These are phyloP conservation scores for Pseudopithomyces maydicus DNA, from an alignment of 2,329 filamentous ascomycete genomes.

Conservation along the genomic window DNA sequence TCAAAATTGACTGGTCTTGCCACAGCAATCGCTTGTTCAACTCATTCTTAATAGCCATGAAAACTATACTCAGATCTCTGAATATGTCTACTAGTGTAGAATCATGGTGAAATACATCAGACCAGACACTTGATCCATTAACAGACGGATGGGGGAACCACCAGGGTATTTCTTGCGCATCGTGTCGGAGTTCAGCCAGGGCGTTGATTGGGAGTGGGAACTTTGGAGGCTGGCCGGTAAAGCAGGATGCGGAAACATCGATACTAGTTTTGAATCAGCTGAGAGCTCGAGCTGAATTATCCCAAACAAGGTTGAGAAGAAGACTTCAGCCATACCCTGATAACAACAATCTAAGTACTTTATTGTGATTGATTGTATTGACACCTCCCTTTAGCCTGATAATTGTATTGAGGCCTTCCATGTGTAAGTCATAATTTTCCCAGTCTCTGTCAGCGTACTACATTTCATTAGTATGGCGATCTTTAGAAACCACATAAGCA, in stretches of 20 bases:
- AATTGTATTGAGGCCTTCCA: conserved; percentile 14
- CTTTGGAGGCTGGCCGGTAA: conserved; percentile 11
- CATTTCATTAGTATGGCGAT: conserved; percentile 12
- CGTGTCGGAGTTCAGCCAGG: conserved; percentile 11
- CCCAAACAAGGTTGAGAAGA: conserved; percentile 14
- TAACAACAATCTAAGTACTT: conserved; percentile 14
- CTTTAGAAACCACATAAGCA: conserved; percentile 12
- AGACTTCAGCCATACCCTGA: conserved; percentile 16
- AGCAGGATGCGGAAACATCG: conserved; percentile 16
- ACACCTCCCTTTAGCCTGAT: conserved; percentile 15
- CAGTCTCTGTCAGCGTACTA: conserved; percentile 14
- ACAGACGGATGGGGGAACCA: conserved; percentile 16
- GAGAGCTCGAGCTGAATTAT: conserved; percentile 6
- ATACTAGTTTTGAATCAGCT: conserved; percentile 16
- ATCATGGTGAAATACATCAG: conserved; percentile 10
- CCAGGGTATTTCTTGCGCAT: conserved; percentile 15
- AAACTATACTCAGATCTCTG: conserved; percentile 13
- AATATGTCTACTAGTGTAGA: conserved; percentile 14
- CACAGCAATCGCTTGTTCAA: conserved; percentile 14
- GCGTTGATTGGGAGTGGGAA: conserved; percentile 14
- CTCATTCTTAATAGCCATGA: conserved; percentile 14
- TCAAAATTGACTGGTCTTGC: conserved; percentile 15
- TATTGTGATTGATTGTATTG: conserved; percentile 14
- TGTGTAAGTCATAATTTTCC: conserved; percentile 13
- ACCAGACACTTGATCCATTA: conserved; percentile 14